Evolutionary conservation across 2,329 filamentous ascomycete species (phyloP).

Genomic region (Xylariaceae sp.): DNA sequence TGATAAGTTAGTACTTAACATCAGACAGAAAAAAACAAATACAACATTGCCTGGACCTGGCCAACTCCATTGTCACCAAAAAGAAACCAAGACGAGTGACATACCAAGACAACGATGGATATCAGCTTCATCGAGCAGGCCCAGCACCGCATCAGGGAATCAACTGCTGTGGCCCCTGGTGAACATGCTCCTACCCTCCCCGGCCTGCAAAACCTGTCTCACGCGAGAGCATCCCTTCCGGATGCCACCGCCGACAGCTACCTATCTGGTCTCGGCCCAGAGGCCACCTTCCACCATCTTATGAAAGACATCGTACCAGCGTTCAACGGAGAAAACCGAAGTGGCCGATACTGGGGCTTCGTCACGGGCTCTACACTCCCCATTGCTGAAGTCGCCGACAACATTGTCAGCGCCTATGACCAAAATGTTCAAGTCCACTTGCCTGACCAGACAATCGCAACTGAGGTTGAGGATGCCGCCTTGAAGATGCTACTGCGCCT

Average conservation of each 20-base stretch:
- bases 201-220: constrained; percentile 30
- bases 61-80: background rate
- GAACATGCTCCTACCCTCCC: constrained; percentile 39
- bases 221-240: constrained; percentile 41
- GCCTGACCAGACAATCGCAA: constrained; percentile 68
- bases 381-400: constrained; percentile 76
- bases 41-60: background rate
- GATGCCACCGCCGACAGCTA: constrained; percentile 29
- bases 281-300: constrained; percentile 42
- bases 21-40: background rate
- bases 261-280: constrained; percentile 32
- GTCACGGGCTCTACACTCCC: constrained; percentile 79
- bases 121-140: constrained; percentile 20
- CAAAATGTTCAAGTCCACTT: constrained; percentile 84
- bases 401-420: constrained; percentile 74
- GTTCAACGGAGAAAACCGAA: constrained; percentile 62
- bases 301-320: constrained; percentile 48
- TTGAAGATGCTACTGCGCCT: constrained; percentile 66
- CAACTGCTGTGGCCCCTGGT: constrained; percentile 14
- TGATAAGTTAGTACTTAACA: background rate
- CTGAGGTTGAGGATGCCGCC: constrained; percentile 70
- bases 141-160: constrained; percentile 27
- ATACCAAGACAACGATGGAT: constrained; percentile 8
- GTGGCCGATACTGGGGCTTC: constrained; percentile 78
- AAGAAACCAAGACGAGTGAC: background rate